These are phyloP conservation scores for Cercospora nicotianae DNA, from an alignment of 2,329 filamentous ascomycete genomes.

Conservation along the genomic window DNA sequence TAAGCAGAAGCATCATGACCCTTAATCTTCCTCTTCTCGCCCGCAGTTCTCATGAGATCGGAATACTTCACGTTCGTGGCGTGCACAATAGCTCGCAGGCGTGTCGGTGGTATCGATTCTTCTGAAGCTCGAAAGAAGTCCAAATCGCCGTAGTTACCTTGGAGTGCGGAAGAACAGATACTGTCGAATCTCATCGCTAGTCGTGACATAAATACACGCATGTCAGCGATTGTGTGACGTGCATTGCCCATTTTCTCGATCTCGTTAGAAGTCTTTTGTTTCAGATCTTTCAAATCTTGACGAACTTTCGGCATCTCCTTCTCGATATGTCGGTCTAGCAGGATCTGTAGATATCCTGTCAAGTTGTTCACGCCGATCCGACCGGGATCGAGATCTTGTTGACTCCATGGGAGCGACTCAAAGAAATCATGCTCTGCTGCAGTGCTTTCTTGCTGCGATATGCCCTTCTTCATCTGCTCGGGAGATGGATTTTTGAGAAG, in stretches of 20 bases:
- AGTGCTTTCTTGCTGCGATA: background rate
- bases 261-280: background rate
- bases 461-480: slow-evolving; percentile 32
- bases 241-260: background rate
- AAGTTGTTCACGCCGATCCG: background rate
- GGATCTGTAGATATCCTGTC: background rate
- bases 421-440: background rate
- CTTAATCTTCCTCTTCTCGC: background rate
- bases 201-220: background rate
- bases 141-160: background rate
- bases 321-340: background rate
- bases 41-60: background rate
- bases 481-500: slow-evolving; percentile 36
- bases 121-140: background rate
- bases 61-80: background rate
- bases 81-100: background rate
- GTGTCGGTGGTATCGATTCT: background rate
- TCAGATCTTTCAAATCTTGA: background rate
- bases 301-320: background rate
- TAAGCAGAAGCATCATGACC: background rate
- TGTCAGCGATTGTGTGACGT: background rate
- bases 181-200: background rate
- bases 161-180: background rate
- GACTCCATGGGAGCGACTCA: background rate
- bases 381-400: background rate